phyloP scores from a whole-genome alignment of 768 basidiomycete genomes.

The Chalciporus chontae region DNA sequence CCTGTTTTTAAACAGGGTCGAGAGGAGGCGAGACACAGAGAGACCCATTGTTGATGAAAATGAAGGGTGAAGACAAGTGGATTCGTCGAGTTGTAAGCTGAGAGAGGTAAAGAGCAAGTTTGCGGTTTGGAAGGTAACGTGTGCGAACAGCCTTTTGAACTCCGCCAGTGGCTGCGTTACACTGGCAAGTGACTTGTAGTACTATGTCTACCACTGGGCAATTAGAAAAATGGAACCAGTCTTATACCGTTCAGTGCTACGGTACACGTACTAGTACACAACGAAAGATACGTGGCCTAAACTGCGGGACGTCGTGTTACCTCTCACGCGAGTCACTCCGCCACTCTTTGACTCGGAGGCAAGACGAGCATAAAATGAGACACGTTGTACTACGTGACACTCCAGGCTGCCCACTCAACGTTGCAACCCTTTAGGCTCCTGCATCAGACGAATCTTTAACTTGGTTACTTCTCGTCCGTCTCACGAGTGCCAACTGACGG shows the following conservation, averaged over 20 bases:
- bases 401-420: no score
- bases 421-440: no score
- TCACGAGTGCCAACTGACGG: no score
- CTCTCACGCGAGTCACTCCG: neutral
- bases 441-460: no score
- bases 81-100: conserved; percentile 27
- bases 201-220: no score
- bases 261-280: conserved; percentile 11
- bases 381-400: no score
- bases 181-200: neutral
- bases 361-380: no score
- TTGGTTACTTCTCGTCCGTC: no score
- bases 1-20: conserved; percentile 93
- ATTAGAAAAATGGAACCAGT: no score
- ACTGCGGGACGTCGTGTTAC: conserved; percentile 2
- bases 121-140: conserved; percentile 30
- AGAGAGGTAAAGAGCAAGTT: conserved; percentile 31
- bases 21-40: conserved; percentile 69
- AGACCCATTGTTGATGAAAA: conserved; percentile 62
- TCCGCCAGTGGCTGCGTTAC: conserved; percentile 27
- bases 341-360: no score
- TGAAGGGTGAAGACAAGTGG: conserved; percentile 26
- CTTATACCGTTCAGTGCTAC: neutral
- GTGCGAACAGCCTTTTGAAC: conserved; percentile 32
- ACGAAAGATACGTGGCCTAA: conserved; percentile 16